These are phyloP conservation scores for Ascochyta clinopodiicola DNA, from an alignment of 2,329 filamentous ascomycete genomes.

Conservation along the genomic window DNA sequence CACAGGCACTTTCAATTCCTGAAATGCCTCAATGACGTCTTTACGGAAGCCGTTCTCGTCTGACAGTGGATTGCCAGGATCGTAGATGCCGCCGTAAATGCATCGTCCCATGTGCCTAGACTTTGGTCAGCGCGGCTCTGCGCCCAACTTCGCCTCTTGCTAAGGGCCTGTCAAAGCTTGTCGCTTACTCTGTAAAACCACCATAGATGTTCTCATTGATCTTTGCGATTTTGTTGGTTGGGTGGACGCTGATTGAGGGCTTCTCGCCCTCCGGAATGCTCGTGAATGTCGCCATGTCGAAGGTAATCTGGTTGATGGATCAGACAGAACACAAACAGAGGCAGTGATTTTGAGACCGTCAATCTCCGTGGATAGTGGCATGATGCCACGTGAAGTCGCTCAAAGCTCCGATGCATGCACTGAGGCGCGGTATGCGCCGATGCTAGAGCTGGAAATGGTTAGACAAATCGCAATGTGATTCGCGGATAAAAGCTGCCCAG, in stretches of 20 bases:
- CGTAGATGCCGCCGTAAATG: slow-evolving; percentile 87
- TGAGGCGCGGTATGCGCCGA: slow-evolving; percentile 11
- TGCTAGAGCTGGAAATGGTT: background rate
- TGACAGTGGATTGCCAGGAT: slow-evolving; percentile 74
- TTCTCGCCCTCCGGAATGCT: slow-evolving; percentile 66
- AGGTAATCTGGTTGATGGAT: background rate
- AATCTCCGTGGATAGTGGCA: slow-evolving; percentile 8
- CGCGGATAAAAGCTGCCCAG: slow-evolving; percentile 12
- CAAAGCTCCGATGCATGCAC: slow-evolving; percentile 15
- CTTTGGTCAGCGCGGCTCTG: slow-evolving; percentile 29
- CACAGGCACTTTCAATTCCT: slow-evolving; percentile 77
- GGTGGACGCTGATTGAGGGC: slow-evolving; percentile 70
- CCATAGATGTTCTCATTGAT: slow-evolving; percentile 84
- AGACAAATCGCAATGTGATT: background rate
- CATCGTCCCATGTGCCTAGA: slow-evolving; percentile 84
- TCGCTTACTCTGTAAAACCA: slow-evolving; percentile 78
- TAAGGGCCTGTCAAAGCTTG: slow-evolving; percentile 6
- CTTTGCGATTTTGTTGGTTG: slow-evolving; percentile 69
- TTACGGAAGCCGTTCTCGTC: slow-evolving; percentile 78
- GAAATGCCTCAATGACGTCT: slow-evolving; percentile 72
- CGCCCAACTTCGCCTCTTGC: slow-evolving; percentile 9
- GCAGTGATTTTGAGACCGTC: background rate
- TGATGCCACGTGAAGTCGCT: slow-evolving; percentile 17
- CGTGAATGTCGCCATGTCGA: slow-evolving; percentile 74
- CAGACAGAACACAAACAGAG: slow-evolving; percentile 2